Conservation (phyloP, 176 grass and related monocot species). For the Cenchrus purpureus region DNA sequence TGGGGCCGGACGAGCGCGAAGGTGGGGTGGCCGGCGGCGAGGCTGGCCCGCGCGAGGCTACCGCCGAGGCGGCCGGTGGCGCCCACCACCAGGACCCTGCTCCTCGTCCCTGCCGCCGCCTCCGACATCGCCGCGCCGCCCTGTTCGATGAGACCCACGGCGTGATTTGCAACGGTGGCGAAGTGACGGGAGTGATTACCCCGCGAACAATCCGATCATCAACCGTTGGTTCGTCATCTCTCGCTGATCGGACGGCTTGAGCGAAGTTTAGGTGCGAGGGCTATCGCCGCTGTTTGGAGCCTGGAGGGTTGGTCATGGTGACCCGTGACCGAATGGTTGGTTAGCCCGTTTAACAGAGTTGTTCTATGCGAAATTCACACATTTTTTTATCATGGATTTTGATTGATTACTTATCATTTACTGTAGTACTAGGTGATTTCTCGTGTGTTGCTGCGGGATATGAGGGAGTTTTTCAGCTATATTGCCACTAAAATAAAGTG, state of each 20-base stretch:
- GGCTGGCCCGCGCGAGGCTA: conserved; percentile 66
- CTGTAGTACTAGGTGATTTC: no score
- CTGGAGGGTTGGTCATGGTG: not conserved
- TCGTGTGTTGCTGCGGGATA: no score
- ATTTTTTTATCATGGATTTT: not conserved
- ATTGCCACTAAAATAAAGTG: no score
- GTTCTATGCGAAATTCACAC: not conserved
- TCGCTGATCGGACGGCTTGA: not conserved
- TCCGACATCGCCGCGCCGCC: not conserved
- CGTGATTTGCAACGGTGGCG: not conserved
- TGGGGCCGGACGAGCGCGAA: conserved; percentile 72
- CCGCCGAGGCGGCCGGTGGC: conserved; percentile 70
- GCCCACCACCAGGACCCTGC: conserved; percentile 84
- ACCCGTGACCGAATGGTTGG: no score
- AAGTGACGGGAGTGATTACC: not conserved
- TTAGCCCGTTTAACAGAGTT: not conserved
- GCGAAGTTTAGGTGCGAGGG: not conserved
- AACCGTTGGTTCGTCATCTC: not conserved
- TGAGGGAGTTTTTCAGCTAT: no score
- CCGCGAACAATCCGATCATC: not conserved
- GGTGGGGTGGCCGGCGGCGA: conserved; percentile 64
- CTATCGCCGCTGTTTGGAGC: no score
- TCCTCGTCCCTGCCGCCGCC: conserved; percentile 44
- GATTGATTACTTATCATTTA: not conserved
- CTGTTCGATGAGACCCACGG: not conserved